Conservation (phyloP, 1,284 basidiomycete species). For the Pseudozyma thailandica region DNA sequence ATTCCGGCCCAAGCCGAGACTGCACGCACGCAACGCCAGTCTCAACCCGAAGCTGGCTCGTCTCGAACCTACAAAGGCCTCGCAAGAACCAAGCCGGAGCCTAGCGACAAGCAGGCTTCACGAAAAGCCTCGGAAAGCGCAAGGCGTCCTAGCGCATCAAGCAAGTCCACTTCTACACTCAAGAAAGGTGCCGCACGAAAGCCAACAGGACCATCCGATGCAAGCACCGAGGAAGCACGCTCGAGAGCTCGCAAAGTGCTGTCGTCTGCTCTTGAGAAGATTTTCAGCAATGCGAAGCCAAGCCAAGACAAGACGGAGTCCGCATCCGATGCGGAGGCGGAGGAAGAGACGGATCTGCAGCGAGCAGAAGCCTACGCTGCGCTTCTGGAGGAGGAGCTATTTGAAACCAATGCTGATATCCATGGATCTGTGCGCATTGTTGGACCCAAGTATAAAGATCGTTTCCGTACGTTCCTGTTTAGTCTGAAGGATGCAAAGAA, state of each 20-base stretch:
- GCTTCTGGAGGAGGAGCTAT: slow-evolving; percentile 51
- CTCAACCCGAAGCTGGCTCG: background rate
- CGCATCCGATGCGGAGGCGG: background rate
- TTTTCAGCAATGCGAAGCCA: slow-evolving; percentile 11
- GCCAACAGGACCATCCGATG: slow-evolving; percentile 27
- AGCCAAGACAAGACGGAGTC: background rate
- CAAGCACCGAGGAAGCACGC: slow-evolving; percentile 42
- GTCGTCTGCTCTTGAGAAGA: slow-evolving; percentile 24
- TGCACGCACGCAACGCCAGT: slow-evolving; percentile 3
- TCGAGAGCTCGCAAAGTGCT: slow-evolving; percentile 37
- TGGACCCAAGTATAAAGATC: slow-evolving; percentile 58
- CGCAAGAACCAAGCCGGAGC: background rate
- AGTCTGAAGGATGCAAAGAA: slow-evolving; percentile 66
- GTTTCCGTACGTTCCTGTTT: slow-evolving; percentile 64
- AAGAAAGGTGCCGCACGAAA: slow-evolving; percentile 26
- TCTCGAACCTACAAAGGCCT: background rate
- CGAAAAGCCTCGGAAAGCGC: slow-evolving; percentile 11
- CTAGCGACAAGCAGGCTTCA: background rate
- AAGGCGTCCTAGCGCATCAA: slow-evolving; percentile 25
- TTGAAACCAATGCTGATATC: slow-evolving; percentile 43
- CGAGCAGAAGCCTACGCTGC: slow-evolving; percentile 32
- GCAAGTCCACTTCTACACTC: slow-evolving; percentile 6
- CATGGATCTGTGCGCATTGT: slow-evolving; percentile 25
- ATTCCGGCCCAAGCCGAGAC: background rate
- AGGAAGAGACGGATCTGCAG: slow-evolving; percentile 12